Evolutionary conservation across 768 basidiomycete species (phyloP), one percentile per base, ranked within the genome.

Genomic region (Trametes coccinea): DNA sequence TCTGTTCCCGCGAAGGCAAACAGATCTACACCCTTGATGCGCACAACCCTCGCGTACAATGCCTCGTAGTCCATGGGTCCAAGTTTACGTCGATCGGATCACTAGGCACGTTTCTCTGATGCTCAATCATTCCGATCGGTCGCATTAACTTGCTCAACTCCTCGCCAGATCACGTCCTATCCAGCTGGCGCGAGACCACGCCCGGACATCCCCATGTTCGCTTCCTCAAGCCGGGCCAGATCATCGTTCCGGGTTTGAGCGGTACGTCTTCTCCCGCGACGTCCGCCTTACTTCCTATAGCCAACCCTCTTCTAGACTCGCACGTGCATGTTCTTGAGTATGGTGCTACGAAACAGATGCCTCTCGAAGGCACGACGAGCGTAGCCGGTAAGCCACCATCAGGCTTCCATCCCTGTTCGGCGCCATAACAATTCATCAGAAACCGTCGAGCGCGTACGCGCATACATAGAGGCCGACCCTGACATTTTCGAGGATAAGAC

Each of bases 271-370:
- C 47, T 53, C 11, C 9, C 34, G 22, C 22, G 22, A 22, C 22
- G 22, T 22, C 22, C 22, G 22, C 33, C 27, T 44, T 27, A 33
- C 33, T 37, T 33, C 11, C 14, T 27, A 37, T 33, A 5, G 30
- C 41, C 34, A 22, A 49, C 48, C 30, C 43, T 45, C 56, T 39
- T n/a, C 6, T 66, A 89, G 91, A 93, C 74, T 88, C 90, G 3
- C 91, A 93, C 74, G 87, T 79, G 0, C 91, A 93, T 68, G 83
- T 90, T 37, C 77, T 93, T 2, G 89, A 90, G 72, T 91, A 92
- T 68, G 92, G 92, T 11, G 86, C 86, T 22, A 81, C 80, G 33
- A 79, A 80, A 48, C 78, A 84, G 59, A 79, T 92, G 44, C 82
- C 86, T 49, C 77, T 94, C 5, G 86, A 84, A 70, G 84, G 85